Percentiles rank a stretch among this genome's conserved stretches.
These are phyloP conservation scores for Alternaria atra DNA, from an alignment of 2,329 filamentous ascomycete species.

Conservation along the genomic window DNA sequence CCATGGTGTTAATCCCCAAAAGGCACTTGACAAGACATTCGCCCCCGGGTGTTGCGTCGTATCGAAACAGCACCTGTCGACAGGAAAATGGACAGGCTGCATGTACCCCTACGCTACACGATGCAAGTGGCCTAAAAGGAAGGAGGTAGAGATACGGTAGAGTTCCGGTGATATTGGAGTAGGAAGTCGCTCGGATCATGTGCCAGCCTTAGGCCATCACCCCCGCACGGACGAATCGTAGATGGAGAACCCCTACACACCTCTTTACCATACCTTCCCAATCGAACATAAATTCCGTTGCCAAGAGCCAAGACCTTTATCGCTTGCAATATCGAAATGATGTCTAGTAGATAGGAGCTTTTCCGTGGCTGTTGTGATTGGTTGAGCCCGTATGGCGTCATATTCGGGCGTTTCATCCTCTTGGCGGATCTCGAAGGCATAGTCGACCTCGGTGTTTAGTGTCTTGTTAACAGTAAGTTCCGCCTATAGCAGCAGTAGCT, in stretches of 20 bases:
- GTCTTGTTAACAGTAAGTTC: background rate
- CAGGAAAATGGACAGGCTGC: conserved; percentile 13
- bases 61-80: conserved; percentile 21
- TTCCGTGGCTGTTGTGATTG: conserved; percentile 11
- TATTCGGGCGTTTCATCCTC: background rate
- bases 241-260: conserved; percentile 26
- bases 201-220: conserved; percentile 15
- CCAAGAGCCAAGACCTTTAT: conserved; percentile 19
- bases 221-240: conserved; percentile 23
- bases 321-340: conserved; percentile 16
- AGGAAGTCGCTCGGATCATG: conserved; percentile 3
- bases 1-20: conserved; percentile 20
- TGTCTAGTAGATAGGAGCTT: conserved; percentile 17
- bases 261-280: conserved; percentile 30
- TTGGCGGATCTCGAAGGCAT: background rate
- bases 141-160: conserved; percentile 30
- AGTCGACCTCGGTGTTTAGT: background rate
- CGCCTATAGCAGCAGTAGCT: background rate
- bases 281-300: conserved; percentile 24
- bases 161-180: conserved; percentile 15
- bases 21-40: conserved; percentile 26
- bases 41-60: conserved; percentile 10
- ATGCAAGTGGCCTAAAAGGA: conserved; percentile 25
- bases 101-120: conserved; percentile 17
- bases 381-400: background rate